phyloP scores from a whole-genome alignment of 495 filamentous ascomycete species.

The Aspergillus haitiensis region DNA sequence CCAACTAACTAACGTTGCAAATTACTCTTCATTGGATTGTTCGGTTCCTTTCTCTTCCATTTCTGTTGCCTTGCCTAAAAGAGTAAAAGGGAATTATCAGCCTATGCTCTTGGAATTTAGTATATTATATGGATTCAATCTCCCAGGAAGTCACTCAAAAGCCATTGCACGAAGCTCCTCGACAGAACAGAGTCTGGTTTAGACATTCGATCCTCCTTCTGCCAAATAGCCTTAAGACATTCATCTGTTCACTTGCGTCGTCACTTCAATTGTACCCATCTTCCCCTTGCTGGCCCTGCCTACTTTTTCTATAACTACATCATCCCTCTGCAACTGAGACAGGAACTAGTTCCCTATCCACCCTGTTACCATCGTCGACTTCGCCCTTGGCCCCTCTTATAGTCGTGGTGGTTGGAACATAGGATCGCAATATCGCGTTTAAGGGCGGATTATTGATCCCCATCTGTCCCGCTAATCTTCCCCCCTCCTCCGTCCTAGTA shows the following conservation, averaged over 20 bases:
- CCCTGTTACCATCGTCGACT: constrained; percentile 9
- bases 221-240: constrained; percentile 27
- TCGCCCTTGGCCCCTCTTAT: constrained; percentile 1
- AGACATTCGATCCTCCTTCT: constrained; percentile 11
- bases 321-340: constrained; percentile 40
- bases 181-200: constrained; percentile 9
- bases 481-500: constrained; percentile 9
- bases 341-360: constrained; percentile 14
- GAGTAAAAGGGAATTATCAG: constrained; percentile 9
- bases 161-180: constrained; percentile 5
- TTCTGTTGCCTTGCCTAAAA: constrained; percentile 17
- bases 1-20: background rate
- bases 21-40: constrained; percentile 1
- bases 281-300: constrained; percentile 34
- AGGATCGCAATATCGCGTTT: constrained; percentile 25
- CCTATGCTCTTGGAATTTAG: background rate
- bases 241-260: constrained; percentile 18
- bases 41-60: background rate
- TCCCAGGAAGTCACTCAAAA: constrained; percentile 10
- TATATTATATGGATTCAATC: constrained; percentile 17
- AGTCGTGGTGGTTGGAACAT: constrained; percentile 14
- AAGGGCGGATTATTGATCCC: constrained; percentile 24
- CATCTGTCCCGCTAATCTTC: constrained; percentile 13
- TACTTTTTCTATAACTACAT: constrained; percentile 27
- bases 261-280: constrained; percentile 18